A percentile compares a stretch with the other conserved stretches of the same genome.
Conservation (phyloP, 805 yeast genomes). For the Candida coleopterorum region DNA sequence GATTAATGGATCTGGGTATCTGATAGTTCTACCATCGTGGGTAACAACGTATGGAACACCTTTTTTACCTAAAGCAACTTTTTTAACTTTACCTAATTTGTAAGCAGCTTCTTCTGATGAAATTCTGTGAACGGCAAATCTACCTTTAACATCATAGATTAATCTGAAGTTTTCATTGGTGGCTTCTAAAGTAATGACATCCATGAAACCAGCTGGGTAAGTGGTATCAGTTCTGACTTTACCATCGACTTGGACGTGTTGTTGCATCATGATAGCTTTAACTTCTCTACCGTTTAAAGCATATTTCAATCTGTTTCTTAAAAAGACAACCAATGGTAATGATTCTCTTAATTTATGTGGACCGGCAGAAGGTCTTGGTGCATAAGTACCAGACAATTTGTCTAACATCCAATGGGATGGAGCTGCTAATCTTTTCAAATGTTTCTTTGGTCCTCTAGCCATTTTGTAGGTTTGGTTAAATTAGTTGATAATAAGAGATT, state of each 20-base stretch:
- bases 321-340: constrained; percentile 91
- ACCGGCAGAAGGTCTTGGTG: constrained; percentile 99
- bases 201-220: constrained; percentile 99
- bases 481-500: no score
- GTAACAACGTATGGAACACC: constrained; percentile 98
- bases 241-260: constrained; percentile 97
- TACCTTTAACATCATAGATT: constrained; percentile 97
- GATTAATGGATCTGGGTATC: constrained; percentile 98
- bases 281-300: constrained; percentile 99
- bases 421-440: constrained; percentile 99
- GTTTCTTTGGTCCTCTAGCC: constrained; percentile 68
- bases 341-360: constrained; percentile 99
- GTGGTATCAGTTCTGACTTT: constrained; percentile 99
- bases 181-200: constrained; percentile 93
- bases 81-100: constrained; percentile 98
- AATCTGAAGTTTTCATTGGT: constrained; percentile 99
- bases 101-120: constrained; percentile 97
- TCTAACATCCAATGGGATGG: constrained; percentile 99
- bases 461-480: no score
- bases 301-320: constrained; percentile 98
- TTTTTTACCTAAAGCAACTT: constrained; percentile 96
- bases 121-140: constrained; percentile 99
- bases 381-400: constrained; percentile 98
- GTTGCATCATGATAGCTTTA: constrained; percentile 96
- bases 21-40: constrained; percentile 99